Evolutionary conservation across 257 asterid genomes (phyloP).

Genomic region (Rehmannia glutinosa): DNA sequence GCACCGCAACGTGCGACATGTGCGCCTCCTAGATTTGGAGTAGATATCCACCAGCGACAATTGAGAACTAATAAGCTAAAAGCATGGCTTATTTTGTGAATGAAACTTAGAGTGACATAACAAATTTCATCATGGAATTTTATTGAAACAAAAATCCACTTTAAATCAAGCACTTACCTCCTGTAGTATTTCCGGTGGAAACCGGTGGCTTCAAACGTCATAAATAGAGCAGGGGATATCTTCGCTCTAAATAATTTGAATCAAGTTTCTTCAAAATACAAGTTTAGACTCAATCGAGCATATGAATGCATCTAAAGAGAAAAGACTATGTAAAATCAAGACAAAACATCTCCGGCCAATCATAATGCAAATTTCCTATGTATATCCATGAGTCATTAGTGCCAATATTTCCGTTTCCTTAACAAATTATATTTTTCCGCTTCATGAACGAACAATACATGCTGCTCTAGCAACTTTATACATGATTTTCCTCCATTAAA

Average conservation of each 20-base stretch:
- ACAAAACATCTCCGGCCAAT: background rate
- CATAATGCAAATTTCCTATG: background rate
- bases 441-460: background rate
- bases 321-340: background rate
- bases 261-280: constrained; percentile 14
- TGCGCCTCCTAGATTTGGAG: constrained; percentile 99
- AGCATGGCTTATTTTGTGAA: constrained; percentile 33
- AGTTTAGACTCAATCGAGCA: constrained; percentile 7
- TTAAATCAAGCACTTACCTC: constrained; percentile 60
- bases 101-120: constrained; percentile 17
- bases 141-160: background rate
- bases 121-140: constrained; percentile 6
- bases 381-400: background rate
- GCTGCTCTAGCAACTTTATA: background rate
- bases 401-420: background rate
- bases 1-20: constrained; percentile 99
- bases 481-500: background rate
- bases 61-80: constrained; percentile 73
- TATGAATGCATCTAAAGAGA: background rate
- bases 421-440: too few species aligned
- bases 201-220: constrained; percentile 87
- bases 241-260: constrained; percentile 61
- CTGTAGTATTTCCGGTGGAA: constrained; percentile 82
- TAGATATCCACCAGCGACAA: constrained; percentile 99
- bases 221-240: constrained; percentile 89